phyloP scores from a whole-genome alignment of 495 filamentous ascomycete species.

The Symbiotaphrina buchneri region DNA sequence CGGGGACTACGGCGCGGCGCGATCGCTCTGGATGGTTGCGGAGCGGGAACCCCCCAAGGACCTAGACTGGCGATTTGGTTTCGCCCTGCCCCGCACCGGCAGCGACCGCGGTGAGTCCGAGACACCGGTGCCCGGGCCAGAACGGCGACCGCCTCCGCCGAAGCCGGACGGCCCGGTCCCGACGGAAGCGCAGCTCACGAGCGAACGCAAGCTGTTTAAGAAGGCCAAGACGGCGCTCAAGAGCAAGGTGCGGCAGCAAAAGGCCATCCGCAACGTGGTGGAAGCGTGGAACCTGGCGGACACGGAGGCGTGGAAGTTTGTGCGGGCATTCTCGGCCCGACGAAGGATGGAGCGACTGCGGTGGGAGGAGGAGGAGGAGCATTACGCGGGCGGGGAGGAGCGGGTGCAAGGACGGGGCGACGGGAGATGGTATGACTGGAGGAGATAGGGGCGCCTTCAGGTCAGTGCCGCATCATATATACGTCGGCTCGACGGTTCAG shows the following conservation, averaged over 20 bases:
- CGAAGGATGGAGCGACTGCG: conserved; percentile 30
- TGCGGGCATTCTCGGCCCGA: conserved; percentile 44
- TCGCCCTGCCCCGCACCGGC: conserved; percentile 38
- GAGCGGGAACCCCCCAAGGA: conserved; percentile 38
- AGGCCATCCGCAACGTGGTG: conserved; percentile 28
- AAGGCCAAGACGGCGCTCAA: conserved; percentile 30
- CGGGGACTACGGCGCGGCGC: conserved; percentile 27
- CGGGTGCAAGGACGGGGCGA: conserved; percentile 12
- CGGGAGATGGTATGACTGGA: conserved; percentile 11
- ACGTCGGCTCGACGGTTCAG: too few species aligned
- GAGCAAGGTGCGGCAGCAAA: conserved; percentile 11
- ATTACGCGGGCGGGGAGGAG: conserved; percentile 32
- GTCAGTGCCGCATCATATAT: too few species aligned
- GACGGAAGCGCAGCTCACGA: conserved; percentile 13
- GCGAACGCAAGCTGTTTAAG: conserved; percentile 39
- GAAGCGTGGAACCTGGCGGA: conserved; percentile 92
- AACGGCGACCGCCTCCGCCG: conserved; percentile 13
- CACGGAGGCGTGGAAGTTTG: conserved; percentile 84
- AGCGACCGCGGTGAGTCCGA: conserved; percentile 28
- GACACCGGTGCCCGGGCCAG: conserved; percentile 20
- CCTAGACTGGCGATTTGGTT: conserved; percentile 78
- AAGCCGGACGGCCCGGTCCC: conserved; percentile 4
- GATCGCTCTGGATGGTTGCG: conserved; percentile 61
- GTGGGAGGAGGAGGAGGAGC: conserved; percentile 52
- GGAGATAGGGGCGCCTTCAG: too few species aligned